Percentiles rank a stretch among this genome's conserved stretches.
These are phyloP conservation scores for Polyporus tsugae DNA, from an alignment of 1,284 basidiomycete species.

Conservation along the genomic window DNA sequence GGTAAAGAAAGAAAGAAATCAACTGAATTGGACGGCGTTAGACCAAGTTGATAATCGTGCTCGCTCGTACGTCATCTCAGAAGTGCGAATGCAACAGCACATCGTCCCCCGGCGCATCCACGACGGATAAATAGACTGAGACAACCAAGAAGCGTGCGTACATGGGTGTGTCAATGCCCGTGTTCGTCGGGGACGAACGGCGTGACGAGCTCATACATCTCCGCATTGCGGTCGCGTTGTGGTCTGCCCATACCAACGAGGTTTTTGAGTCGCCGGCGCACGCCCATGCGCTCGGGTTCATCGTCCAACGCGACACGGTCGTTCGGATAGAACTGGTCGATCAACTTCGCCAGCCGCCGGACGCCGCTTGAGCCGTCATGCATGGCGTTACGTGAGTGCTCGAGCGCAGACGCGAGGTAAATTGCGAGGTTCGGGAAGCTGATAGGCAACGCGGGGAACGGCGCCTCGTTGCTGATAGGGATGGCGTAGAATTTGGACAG, in stretches of 20 bases:
- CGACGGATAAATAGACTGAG: neutral
- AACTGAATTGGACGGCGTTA: neutral
- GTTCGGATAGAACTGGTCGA: constrained; percentile 67
- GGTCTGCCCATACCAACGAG: constrained; percentile 64
- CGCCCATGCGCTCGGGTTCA: constrained; percentile 47
- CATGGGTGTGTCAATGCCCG: constrained; percentile 22
- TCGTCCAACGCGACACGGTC: constrained; percentile 46
- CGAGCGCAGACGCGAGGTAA: constrained; percentile 75
- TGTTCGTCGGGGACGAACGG: constrained; percentile 61
- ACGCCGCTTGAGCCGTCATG: constrained; percentile 65
- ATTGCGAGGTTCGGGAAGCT: constrained; percentile 76
- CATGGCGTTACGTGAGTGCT: constrained; percentile 67
- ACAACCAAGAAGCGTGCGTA: neutral
- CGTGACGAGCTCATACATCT: constrained; percentile 80
- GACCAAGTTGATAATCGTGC: neutral
- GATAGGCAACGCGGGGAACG: constrained; percentile 75
- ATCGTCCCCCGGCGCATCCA: neutral
- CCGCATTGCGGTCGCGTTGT: constrained; percentile 65
- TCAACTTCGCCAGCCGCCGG: constrained; percentile 72
- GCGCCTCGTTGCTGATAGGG: constrained; percentile 62
- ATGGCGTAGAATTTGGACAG: constrained; percentile 76
- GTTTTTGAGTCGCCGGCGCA: constrained; percentile 60
- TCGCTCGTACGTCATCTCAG: neutral
- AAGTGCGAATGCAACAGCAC: neutral
- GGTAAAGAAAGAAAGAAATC: neutral